Evolutionary conservation across 2,329 filamentous ascomycete species (phyloP).

Genomic region (Neoascochyta sp.): DNA sequence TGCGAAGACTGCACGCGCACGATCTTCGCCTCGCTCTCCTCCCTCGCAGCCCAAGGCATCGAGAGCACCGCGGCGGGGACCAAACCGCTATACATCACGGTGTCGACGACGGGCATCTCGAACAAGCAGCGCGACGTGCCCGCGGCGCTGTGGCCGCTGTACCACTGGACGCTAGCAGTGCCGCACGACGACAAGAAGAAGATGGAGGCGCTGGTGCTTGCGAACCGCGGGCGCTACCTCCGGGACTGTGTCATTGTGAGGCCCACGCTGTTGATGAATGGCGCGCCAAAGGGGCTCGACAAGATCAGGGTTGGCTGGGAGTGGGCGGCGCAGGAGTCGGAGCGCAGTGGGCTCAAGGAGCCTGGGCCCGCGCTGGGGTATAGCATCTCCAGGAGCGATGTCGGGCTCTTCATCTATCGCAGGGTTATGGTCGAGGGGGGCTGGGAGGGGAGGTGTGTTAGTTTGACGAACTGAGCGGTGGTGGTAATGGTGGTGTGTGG

Average conservation of each 20-base stretch:
- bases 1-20: slow-evolving; percentile 32
- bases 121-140: slow-evolving; percentile 37
- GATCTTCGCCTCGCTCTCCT: slow-evolving; percentile 31
- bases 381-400: slow-evolving; percentile 38
- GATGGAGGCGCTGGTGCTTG: slow-evolving; percentile 33
- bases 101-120: slow-evolving; percentile 41
- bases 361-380: slow-evolving; percentile 38
- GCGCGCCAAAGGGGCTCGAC: slow-evolving; percentile 17
- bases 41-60: slow-evolving; percentile 9
- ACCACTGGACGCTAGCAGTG: slow-evolving; percentile 32
- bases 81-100: slow-evolving; percentile 24
- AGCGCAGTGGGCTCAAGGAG: slow-evolving; percentile 13
- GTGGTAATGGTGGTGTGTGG: too few species aligned
- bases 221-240: slow-evolving; percentile 15
- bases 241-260: slow-evolving; percentile 34
- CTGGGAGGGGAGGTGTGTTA: slow-evolving; percentile 33
- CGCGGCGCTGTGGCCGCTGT: slow-evolving; percentile 27
- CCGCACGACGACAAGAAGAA: slow-evolving; percentile 42
- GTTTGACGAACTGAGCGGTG: slow-evolving; percentile 31
- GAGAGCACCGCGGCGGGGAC: slow-evolving; percentile 1
- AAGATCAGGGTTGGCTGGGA: slow-evolving; percentile 36
- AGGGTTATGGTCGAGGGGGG: slow-evolving; percentile 23
- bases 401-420: slow-evolving; percentile 41
- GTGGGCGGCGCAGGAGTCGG: slow-evolving; percentile 8
- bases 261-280: slow-evolving; percentile 39